Evolutionary conservation across 2,329 filamentous ascomycete genomes (phyloP).

Genomic region (Penicillium sumatraense): DNA sequence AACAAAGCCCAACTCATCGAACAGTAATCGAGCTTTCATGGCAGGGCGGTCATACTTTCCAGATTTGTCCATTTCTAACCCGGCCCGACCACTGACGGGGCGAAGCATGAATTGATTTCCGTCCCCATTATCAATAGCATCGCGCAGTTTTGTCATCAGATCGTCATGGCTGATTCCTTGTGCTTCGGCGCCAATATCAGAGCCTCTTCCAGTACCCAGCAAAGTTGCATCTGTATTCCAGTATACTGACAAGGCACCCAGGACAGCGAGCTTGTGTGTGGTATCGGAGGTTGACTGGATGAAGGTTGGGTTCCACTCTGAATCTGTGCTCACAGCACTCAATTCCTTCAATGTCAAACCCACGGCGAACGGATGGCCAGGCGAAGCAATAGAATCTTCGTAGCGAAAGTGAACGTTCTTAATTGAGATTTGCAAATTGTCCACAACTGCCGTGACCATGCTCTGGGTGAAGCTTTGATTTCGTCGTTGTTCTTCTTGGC

Average conservation of each 20-base stretch:
- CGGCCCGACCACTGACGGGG: constrained; percentile 92
- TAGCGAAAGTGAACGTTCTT: constrained; percentile 99
- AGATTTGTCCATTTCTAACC: constrained; percentile 93
- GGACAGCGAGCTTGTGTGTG: constrained; percentile 90
- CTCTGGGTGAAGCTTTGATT: constrained; percentile 98
- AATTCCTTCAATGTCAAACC: constrained; percentile 94
- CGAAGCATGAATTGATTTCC: constrained; percentile 94
- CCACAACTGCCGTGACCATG: constrained; percentile 92
- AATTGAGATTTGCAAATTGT: constrained; percentile 96
- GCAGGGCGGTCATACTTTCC: constrained; percentile 78
- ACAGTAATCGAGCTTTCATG: constrained; percentile 87
- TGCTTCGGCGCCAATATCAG: constrained; percentile 60
- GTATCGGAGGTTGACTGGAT: constrained; percentile 82
- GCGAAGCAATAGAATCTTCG: constrained; percentile 94
- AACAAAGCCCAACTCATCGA: constrained; percentile 97
- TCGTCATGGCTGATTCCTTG: constrained; percentile 71
- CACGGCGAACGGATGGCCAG: constrained; percentile 91
- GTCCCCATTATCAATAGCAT: constrained; percentile 76
- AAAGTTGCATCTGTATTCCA: constrained; percentile 95
- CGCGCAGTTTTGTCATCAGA: constrained; percentile 75
- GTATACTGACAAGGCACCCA: constrained; percentile 90
- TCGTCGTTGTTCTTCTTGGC: constrained; percentile 92
- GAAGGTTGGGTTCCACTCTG: constrained; percentile 93
- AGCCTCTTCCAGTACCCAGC: constrained; percentile 79
- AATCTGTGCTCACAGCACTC: constrained; percentile 94